phyloP scores from a whole-genome alignment of 441 rosid genomes.

The Populus hybrid region DNA sequence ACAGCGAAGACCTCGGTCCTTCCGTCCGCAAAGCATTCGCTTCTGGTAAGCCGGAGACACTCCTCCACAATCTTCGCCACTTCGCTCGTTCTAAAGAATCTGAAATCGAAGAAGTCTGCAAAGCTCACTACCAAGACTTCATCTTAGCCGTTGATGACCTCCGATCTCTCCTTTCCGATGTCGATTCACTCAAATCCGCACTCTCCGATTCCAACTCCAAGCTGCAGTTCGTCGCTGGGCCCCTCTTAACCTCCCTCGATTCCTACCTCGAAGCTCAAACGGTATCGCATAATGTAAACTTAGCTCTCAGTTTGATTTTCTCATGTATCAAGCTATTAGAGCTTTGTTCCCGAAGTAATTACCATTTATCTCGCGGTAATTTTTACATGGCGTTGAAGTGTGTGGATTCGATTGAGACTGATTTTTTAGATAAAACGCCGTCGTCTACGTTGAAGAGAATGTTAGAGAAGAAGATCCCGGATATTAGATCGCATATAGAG shows the following conservation, averaged over 20 bases:
- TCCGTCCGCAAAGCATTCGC: slow-evolving; percentile 79
- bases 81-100: slow-evolving; percentile 88
- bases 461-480: slow-evolving; percentile 84
- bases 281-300: slow-evolving; percentile 63
- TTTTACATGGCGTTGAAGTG: slow-evolving; percentile 87
- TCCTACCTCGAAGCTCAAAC: slow-evolving; percentile 70
- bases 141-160: slow-evolving; percentile 96
- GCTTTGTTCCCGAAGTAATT: slow-evolving; percentile 70
- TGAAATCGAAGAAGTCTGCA: slow-evolving; percentile 96
- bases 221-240: slow-evolving; percentile 78
- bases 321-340: slow-evolving; percentile 68
- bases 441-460: slow-evolving; percentile 72
- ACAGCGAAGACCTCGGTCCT: slow-evolving; percentile 88
- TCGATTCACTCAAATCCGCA: slow-evolving; percentile 83
- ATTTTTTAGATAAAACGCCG: slow-evolving; percentile 45
- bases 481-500: slow-evolving; percentile 71
- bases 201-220: slow-evolving; percentile 80
- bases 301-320: slow-evolving; percentile 51
- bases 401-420: slow-evolving; percentile 34
- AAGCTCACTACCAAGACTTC: slow-evolving; percentile 96
- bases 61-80: slow-evolving; percentile 79
- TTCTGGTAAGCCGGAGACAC: slow-evolving; percentile 80
- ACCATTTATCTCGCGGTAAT: slow-evolving; percentile 60
- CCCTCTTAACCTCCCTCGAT: slow-evolving; percentile 75
- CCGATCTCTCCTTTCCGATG: slow-evolving; percentile 94